Conservation (phyloP, 2,329 filamentous ascomycete species). For the Hypoxylon sp. region DNA sequence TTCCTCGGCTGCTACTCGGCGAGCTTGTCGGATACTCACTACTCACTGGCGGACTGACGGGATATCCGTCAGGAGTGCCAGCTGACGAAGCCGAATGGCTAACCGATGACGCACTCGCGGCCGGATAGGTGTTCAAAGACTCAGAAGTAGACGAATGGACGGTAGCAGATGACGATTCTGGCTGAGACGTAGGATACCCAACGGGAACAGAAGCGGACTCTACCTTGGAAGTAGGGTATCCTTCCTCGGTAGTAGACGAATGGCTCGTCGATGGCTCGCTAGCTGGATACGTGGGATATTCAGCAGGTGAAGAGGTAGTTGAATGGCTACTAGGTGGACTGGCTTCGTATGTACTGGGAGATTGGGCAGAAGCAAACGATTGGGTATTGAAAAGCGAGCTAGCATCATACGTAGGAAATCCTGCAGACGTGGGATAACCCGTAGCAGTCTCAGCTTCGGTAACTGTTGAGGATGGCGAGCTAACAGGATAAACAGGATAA, state of each 20-base stretch:
- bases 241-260: conserved; percentile 11
- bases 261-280: conserved; percentile 20
- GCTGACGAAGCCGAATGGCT: conserved; percentile 26
- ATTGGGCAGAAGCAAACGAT: conserved; percentile 5
- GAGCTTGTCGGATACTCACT: conserved; percentile 32
- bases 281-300: conserved; percentile 27
- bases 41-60: conserved; percentile 35
- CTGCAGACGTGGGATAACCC: conserved; percentile 18
- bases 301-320: conserved; percentile 25
- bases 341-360: conserved; percentile 19
- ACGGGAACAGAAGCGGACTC: not conserved
- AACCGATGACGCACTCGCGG: conserved; percentile 14
- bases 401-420: conserved; percentile 28
- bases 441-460: conserved; percentile 20
- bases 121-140: conserved; percentile 22
- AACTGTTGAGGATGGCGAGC: conserved; percentile 13
- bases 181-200: conserved; percentile 22
- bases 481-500: conserved; percentile 37
- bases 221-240: conserved; percentile 9
- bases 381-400: conserved; percentile 15
- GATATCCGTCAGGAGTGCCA: conserved; percentile 32
- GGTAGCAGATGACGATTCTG: conserved; percentile 10
- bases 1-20: conserved; percentile 41
- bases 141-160: conserved; percentile 24
- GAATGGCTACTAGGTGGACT: conserved; percentile 23